Base-by-base conservation (phyloP, 2,329 filamentous ascomycete genomes). In the Penicillium janthinellum region DNA sequence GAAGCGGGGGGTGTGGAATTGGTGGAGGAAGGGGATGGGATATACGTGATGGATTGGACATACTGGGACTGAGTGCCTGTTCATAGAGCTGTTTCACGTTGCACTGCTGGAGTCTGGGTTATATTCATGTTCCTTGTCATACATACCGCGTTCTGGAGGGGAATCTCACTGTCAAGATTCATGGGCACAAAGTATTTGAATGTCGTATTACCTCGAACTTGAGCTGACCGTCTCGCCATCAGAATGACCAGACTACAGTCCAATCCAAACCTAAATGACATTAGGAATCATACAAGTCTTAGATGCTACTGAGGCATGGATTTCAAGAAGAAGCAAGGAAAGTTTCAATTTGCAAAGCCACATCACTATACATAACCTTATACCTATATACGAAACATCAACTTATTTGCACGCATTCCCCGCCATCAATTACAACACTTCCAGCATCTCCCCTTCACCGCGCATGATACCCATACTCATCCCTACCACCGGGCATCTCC, bases 11-110 rank as follows among this genome's bases (percentile, higher is more conserved):
- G 72, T 90, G 5, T 79, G 79, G 64, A 71, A 68, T 0, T 92
- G 89, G 89, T 91, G 88, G 88, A 84, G 84, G 67, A 82, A 78
- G 50, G 87, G 82, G 0, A 91, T 91, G 89, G 86, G 87, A 22
- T 77, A 77, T 71, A 64, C 63, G 1, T 48, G 42, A 49, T 56
- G 42, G 28, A 5, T 31, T 34, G 25, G n/a, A 51, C 20, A 31
- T 35, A 22, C 12, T 20, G 10, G 20, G 11, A 5, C 31, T 15
- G 5, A n/a, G 11, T 22, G 28, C 45, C 34, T 28, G 25, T 25
- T 22, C 11, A 17, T 38, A 12, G 10, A 28, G 12, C 4, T n/a
- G n/a, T 12, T 38, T 28, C 6, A 34, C 12, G 20, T 37, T 38
- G 48, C 44, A 47, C n/a, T 47, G 14, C 44, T 47, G 15, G 44